Evolutionary conservation across 139 green algal genomes (phyloP).

Genomic region (Chlamydomonas schloesseri): DNA sequence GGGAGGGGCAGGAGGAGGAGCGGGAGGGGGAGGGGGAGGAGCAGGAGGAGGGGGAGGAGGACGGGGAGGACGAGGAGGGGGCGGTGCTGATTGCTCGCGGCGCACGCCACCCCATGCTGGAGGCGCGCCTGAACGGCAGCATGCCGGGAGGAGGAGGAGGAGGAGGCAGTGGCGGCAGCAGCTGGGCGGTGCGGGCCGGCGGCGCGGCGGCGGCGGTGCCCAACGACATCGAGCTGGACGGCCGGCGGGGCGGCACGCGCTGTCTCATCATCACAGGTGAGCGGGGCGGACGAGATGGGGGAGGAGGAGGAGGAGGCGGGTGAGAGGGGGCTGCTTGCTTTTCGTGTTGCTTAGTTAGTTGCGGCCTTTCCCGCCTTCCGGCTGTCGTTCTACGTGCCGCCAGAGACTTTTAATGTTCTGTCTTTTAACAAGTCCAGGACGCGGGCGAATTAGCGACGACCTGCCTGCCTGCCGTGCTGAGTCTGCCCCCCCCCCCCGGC

Average conservation of each 20-base stretch:
- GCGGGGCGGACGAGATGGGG: too few species aligned
- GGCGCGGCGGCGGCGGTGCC: constrained; percentile 59
- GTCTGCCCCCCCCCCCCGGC: too few species aligned
- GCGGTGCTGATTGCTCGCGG: constrained; percentile 63
- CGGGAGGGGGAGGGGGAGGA: not conserved
- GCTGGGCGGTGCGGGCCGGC: not conserved
- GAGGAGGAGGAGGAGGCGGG: too few species aligned
- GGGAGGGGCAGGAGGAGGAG: not conserved
- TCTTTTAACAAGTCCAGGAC: too few species aligned
- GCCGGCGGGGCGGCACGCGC: constrained; percentile 21
- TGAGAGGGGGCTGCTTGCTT: too few species aligned
- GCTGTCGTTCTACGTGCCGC: too few species aligned
- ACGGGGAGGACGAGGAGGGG: not conserved
- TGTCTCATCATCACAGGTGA: not conserved
- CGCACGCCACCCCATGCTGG: constrained; percentile 86
- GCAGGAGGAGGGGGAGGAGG: not conserved
- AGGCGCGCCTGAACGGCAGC: constrained; percentile 65
- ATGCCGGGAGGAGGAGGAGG: constrained; percentile 71
- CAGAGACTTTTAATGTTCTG: too few species aligned
- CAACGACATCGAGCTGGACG: constrained; percentile 72
- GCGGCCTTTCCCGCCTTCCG: too few species aligned
- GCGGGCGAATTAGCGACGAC: too few species aligned
- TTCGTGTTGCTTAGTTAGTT: too few species aligned
- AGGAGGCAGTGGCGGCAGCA: constrained; percentile 20
- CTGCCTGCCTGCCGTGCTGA: too few species aligned